phyloP scores from a whole-genome alignment of 1,284 basidiomycete species.

The Taiwanofungus camphoratus region DNA sequence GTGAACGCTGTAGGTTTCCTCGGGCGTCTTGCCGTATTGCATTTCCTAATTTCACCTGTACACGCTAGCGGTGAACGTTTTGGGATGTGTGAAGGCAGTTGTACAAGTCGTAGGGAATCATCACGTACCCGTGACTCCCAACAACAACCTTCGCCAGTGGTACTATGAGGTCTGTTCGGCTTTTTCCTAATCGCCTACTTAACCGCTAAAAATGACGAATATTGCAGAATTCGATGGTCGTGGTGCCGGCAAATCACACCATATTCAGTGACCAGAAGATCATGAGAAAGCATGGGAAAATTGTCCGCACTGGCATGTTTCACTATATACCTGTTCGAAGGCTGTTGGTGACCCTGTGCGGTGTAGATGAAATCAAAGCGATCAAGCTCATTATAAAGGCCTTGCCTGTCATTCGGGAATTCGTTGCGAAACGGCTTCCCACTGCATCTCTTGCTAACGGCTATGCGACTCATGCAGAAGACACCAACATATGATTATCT shows the following conservation, averaged over 20 bases:
- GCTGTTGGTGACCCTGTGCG: background rate
- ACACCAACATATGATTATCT: too few species aligned
- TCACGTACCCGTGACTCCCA: constrained; percentile 48
- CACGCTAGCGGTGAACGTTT: constrained; percentile 42
- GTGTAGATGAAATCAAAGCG: constrained; percentile 52
- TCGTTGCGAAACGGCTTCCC: constrained; percentile 31
- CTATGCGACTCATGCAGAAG: too few species aligned
- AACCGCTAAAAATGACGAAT: constrained; percentile 1
- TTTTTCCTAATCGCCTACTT: constrained; percentile 2
- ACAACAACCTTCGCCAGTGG: constrained; percentile 53
- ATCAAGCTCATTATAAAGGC: constrained; percentile 57
- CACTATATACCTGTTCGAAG: background rate
- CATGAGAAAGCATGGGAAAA: constrained; percentile 53
- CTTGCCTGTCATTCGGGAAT: constrained; percentile 53
- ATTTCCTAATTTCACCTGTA: background rate
- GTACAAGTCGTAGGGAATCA: constrained; percentile 74
- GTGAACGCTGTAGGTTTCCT: constrained; percentile 51
- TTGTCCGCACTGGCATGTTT: constrained; percentile 50
- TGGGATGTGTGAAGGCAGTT: constrained; percentile 60
- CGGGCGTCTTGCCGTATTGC: background rate
- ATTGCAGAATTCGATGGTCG: constrained; percentile 57
- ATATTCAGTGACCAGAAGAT: constrained; percentile 46
- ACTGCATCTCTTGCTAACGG: too few species aligned
- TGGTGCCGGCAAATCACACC: constrained; percentile 53
- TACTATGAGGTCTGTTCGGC: constrained; percentile 47